These are phyloP conservation scores for Drosera spatulata DNA, from an alignment of 179 eudicot genomes.

Conservation along the genomic window DNA sequence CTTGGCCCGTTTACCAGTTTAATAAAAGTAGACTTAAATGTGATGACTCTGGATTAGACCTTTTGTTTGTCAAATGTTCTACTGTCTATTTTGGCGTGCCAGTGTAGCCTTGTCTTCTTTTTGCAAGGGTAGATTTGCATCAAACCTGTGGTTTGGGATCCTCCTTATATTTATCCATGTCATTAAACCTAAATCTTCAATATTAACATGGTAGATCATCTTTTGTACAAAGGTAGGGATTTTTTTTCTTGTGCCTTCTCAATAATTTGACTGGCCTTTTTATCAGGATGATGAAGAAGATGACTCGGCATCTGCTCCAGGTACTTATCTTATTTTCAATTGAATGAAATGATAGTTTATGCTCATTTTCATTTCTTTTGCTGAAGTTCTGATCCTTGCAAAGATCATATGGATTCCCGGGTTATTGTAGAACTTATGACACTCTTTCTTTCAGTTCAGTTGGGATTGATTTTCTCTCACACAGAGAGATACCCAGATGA, in stretches of 20 bases:
- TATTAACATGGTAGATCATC: neutral
- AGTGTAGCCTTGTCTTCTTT: no score
- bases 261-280: constrained; percentile 2
- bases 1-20: no score
- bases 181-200: no score
- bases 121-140: no score
- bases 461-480: constrained; percentile 88
- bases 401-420: neutral
- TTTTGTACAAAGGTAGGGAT: neutral
- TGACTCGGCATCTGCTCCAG: constrained; percentile 39
- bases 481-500: constrained; percentile 95
- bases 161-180: no score
- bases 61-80: no score
- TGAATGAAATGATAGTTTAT: constrained; percentile 1
- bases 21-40: no score
- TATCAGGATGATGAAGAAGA: constrained; percentile 71
- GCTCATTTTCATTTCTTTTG: neutral
- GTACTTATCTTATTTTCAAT: constrained; percentile 17
- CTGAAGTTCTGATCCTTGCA: constrained; percentile 7
- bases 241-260: neutral
- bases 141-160: no score
- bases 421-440: neutral
- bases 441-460: constrained; percentile 51
- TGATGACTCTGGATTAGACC: no score
- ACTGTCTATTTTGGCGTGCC: no score